Percentiles rank a stretch among this genome's conserved stretches.
Conservation (phyloP, 805 yeast species). For the Suhomyces pyralidae region DNA sequence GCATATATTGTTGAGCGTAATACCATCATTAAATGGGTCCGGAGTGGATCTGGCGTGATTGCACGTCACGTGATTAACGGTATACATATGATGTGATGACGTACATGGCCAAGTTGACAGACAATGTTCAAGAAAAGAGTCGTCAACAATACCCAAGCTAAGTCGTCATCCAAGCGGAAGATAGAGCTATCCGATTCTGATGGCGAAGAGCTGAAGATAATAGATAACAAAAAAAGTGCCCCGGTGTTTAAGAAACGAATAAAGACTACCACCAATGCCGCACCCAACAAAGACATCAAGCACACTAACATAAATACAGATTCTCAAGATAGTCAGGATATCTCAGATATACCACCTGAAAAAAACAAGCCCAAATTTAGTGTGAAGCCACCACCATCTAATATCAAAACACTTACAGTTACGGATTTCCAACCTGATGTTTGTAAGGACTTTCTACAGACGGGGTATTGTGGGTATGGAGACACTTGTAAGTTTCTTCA, state of each 20-base stretch:
- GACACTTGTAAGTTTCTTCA: conserved; percentile 95
- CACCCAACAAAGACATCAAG: not conserved
- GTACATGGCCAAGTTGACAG: not conserved
- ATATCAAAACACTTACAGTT: conserved; percentile 61
- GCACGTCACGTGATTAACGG: not conserved
- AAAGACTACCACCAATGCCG: not conserved
- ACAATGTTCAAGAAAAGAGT: conserved; percentile 13
- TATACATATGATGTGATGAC: not conserved
- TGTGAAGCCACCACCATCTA: conserved; percentile 30
- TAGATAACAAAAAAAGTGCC: not conserved
- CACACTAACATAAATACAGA: conserved; percentile 1
- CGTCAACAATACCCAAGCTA: conserved; percentile 5
- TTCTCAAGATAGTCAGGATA: not conserved
- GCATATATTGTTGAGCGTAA: not conserved
- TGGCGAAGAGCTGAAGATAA: not conserved
- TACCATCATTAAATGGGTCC: conserved; percentile 1
- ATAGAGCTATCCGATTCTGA: conserved; percentile 4
- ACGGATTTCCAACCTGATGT: conserved; percentile 91
- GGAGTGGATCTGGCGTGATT: not conserved
- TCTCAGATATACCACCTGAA: not conserved
- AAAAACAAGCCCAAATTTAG: not conserved
- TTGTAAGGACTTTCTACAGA: conserved; percentile 85
- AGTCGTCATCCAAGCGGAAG: conserved; percentile 4
- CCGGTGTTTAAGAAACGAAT: conserved; percentile 8
- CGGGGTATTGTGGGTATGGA: conserved; percentile 96